Conservation (phyloP, 306 rosid genomes). For the Morella rubra region DNA sequence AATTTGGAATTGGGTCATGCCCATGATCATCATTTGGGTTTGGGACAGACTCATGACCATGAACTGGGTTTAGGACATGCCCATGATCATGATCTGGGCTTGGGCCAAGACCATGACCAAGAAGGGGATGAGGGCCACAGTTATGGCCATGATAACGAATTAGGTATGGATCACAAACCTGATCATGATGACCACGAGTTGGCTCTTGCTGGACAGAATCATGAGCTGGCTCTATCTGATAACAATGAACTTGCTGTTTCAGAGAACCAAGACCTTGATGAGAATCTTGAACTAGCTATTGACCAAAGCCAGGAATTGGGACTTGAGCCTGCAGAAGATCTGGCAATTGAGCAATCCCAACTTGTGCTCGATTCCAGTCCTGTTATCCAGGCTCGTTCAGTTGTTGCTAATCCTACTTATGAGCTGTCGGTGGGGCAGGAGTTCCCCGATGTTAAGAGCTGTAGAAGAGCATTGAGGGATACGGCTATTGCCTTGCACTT, state of each 20-base stretch:
- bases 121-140: constrained; percentile 53
- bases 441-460: constrained; percentile 88
- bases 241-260: constrained; percentile 60
- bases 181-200: constrained; percentile 59
- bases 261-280: constrained; percentile 65
- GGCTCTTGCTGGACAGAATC: constrained; percentile 50
- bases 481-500: constrained; percentile 84
- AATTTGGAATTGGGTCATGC: constrained; percentile 55
- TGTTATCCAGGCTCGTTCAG: constrained; percentile 67
- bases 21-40: constrained; percentile 50
- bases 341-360: constrained; percentile 45
- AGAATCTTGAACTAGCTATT: constrained; percentile 46
- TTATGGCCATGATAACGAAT: constrained; percentile 54
- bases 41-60: constrained; percentile 55
- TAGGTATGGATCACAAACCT: constrained; percentile 71
- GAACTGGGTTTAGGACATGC: constrained; percentile 56
- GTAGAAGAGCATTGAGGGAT: constrained; percentile 83
- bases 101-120: constrained; percentile 57
- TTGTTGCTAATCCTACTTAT: constrained; percentile 47
- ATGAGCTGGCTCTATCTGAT: constrained; percentile 44
- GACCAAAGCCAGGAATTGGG: constrained; percentile 61
- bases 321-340: constrained; percentile 48
- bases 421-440: constrained; percentile 78
- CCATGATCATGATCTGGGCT: constrained; percentile 54
- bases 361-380: constrained; percentile 35